A percentile compares a stretch with the other conserved stretches of the same genome.
Evolutionary conservation across 1,284 basidiomycete species (phyloP).

Genomic region (Trametes versicolor): DNA sequence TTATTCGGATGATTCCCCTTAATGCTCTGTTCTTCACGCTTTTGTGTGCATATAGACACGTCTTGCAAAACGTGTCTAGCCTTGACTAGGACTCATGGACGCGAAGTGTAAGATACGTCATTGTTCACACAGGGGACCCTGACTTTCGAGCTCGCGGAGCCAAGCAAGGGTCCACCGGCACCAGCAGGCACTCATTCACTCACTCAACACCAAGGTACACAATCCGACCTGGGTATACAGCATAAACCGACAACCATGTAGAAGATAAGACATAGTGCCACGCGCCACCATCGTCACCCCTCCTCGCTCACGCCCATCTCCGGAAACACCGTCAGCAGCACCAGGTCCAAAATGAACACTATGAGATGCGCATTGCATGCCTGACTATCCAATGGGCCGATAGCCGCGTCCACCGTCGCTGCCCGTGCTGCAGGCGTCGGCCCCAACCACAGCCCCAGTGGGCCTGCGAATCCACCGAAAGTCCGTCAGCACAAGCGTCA

Average conservation of each 20-base stretch:
- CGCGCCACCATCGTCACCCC: conserved; percentile 4
- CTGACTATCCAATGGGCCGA: conserved; percentile 66
- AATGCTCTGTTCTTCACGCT: conserved; percentile 2
- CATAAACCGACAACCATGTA: not conserved
- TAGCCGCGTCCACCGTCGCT: conserved; percentile 55
- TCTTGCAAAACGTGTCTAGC: too few species aligned
- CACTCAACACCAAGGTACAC: not conserved
- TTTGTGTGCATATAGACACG: too few species aligned
- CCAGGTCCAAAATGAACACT: conserved; percentile 69
- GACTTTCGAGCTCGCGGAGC: not conserved
- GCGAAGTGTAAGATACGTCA: too few species aligned
- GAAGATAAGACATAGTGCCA: not conserved
- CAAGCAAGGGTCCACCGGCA: not conserved
- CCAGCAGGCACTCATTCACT: not conserved
- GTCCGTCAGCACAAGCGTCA: conserved; percentile 3
- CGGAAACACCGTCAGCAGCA: conserved; percentile 71
- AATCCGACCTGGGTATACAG: conserved; percentile 5
- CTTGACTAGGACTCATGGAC: too few species aligned
- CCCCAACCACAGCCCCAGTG: conserved; percentile 58
- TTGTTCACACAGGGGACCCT: too few species aligned
- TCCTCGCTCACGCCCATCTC: conserved; percentile 57
- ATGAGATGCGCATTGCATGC: conserved; percentile 75
- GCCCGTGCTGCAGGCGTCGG: conserved; percentile 49
- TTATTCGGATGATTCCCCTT: conserved; percentile 21
- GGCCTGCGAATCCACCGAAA: conserved; percentile 30